phyloP scores from a whole-genome alignment of 148 eudicot genomes.

The Nepenthes gracilis region DNA sequence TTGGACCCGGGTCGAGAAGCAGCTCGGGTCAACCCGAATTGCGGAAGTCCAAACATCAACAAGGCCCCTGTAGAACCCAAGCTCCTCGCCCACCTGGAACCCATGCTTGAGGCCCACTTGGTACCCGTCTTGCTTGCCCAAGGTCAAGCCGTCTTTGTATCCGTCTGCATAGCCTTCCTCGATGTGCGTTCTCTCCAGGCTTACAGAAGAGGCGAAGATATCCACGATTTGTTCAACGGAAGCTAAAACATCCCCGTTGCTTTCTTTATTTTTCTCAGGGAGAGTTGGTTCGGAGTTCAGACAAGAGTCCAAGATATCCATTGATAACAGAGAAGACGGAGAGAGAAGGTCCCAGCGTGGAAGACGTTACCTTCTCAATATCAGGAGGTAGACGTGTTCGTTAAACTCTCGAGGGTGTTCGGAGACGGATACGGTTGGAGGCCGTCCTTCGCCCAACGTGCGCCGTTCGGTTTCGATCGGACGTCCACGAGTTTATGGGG shows the following conservation, averaged over 20 bases:
- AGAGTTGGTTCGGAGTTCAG: background rate
- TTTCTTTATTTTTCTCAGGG: background rate
- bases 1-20: conserved; percentile 41
- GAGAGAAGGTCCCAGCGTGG: too few relatives aligned
- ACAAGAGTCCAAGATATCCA: too few relatives aligned
- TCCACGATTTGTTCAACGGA: conserved; percentile 12
- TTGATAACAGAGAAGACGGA: too few relatives aligned
- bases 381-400: too few relatives aligned
- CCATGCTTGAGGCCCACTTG: conserved; percentile 72
- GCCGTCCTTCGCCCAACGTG: too few relatives aligned
- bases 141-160: conserved; percentile 33
- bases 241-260: background rate
- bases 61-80: conserved; percentile 72
- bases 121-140: conserved; percentile 55
- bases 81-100: conserved; percentile 56
- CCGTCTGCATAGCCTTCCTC: conserved; percentile 70
- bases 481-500: too few relatives aligned
- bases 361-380: too few relatives aligned
- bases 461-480: too few relatives aligned
- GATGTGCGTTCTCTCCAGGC: conserved; percentile 44
- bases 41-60: conserved; percentile 57
- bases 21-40: conserved; percentile 41
- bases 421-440: too few relatives aligned
- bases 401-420: too few relatives aligned
- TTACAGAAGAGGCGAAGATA: conserved; percentile 39